A percentile compares a stretch with the other conserved stretches of the same genome.
Conservation (phyloP, 495 filamentous ascomycete species). For the Copromyces sp. region DNA sequence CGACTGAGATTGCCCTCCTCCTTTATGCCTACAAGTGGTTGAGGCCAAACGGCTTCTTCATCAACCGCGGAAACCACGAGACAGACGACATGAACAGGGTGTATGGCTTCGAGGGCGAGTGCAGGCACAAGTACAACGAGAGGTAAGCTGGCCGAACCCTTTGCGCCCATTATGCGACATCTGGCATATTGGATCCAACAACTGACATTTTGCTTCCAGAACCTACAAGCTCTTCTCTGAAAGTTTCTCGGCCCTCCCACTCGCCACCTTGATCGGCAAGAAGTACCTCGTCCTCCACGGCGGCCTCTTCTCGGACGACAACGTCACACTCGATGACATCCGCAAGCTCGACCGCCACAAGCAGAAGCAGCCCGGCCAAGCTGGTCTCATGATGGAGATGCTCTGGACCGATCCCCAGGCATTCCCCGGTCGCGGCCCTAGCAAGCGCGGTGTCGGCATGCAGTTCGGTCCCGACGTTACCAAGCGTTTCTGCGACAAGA, state of each 20-base stretch:
- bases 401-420: slow-evolving; percentile 96
- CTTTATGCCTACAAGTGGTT: slow-evolving; percentile 98
- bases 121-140: slow-evolving; percentile 95
- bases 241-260: slow-evolving; percentile 87
- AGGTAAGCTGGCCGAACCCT: slow-evolving; percentile 26
- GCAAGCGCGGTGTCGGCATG: slow-evolving; percentile 92
- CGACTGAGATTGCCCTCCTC: slow-evolving; percentile 85
- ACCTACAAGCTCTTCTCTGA: slow-evolving; percentile 98
- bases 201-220: slow-evolving; percentile 19
- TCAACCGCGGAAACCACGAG: slow-evolving; percentile 98
- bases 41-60: slow-evolving; percentile 75
- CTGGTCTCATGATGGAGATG: slow-evolving; percentile 99
- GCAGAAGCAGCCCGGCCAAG: slow-evolving; percentile 91
- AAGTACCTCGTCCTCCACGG: slow-evolving; percentile 94
- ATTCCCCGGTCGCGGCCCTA: slow-evolving; percentile 76
- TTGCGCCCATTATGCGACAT: not conserved
- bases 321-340: slow-evolving; percentile 83
- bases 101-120: slow-evolving; percentile 97
- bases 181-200: not conserved
- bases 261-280: slow-evolving; percentile 84
- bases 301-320: slow-evolving; percentile 96
- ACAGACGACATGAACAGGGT: slow-evolving; percentile 99
- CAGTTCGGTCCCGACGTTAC: slow-evolving; percentile 97
- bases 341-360: slow-evolving; percentile 83
- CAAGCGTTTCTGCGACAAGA: slow-evolving; percentile 92